A percentile compares a stretch with the other conserved stretches of the same genome.
phyloP scores from a whole-genome alignment of 805 yeast species.

The Starmera caribaea region DNA sequence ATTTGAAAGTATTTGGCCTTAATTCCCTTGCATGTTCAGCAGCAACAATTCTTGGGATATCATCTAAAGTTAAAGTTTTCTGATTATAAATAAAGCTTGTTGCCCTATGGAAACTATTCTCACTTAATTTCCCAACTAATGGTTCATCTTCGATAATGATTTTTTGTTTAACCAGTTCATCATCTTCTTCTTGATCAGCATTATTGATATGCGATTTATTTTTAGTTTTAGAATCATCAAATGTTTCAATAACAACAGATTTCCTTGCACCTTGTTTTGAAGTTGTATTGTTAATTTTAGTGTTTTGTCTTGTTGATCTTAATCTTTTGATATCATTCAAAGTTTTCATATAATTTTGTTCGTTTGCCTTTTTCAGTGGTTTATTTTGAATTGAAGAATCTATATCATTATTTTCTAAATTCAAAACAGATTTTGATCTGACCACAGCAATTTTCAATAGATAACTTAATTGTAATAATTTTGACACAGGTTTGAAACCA shows the following conservation, averaged over 20 bases:
- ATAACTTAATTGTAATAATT: slow-evolving; percentile 64
- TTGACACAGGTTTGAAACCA: slow-evolving; percentile 57
- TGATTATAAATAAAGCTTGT: slow-evolving; percentile 69
- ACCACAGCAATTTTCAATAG: slow-evolving; percentile 77
- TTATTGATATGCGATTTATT: background rate
- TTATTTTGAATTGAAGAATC: slow-evolving; percentile 4
- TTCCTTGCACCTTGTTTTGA: slow-evolving; percentile 53
- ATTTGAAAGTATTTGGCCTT: slow-evolving; percentile 86
- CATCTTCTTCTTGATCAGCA: slow-evolving; percentile 6
- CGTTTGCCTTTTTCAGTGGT: slow-evolving; percentile 17
- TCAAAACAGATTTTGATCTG: slow-evolving; percentile 58
- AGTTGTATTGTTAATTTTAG: slow-evolving; percentile 37
- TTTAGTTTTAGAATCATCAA: slow-evolving; percentile 13
- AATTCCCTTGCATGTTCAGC: slow-evolving; percentile 93
- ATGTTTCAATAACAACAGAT: slow-evolving; percentile 47
- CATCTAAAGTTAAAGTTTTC: slow-evolving; percentile 84
- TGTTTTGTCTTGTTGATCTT: slow-evolving; percentile 63
- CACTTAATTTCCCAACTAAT: slow-evolving; percentile 40
- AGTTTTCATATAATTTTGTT: slow-evolving; percentile 56
- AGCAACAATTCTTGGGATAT: slow-evolving; percentile 93
- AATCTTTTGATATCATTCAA: slow-evolving; percentile 68
- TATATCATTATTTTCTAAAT: slow-evolving; percentile 16
- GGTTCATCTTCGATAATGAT: slow-evolving; percentile 23
- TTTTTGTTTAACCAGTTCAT: slow-evolving; percentile 14
- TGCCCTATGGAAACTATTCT: slow-evolving; percentile 46